Conservation (phyloP, 768 basidiomycete genomes). For the Suillus placidus region DNA sequence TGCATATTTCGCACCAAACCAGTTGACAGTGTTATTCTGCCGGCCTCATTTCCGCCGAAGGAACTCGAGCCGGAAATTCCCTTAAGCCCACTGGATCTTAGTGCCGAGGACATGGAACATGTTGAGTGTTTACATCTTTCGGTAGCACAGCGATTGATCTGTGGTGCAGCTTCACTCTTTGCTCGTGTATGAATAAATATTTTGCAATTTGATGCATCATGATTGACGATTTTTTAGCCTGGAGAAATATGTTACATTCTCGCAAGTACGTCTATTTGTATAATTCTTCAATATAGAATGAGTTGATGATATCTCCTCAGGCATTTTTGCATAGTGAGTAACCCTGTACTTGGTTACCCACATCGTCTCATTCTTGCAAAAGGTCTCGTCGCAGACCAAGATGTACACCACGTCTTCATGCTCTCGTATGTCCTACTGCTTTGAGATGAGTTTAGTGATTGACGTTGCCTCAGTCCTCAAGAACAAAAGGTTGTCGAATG, state of each 20-base stretch:
- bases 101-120: conserved; percentile 49
- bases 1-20: conserved; percentile 48
- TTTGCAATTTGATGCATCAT: not conserved
- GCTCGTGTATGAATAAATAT: conserved; percentile 48
- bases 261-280: conserved; percentile 21
- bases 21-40: conserved; percentile 44
- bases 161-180: conserved; percentile 53
- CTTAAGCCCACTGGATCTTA: conserved; percentile 34
- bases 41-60: conserved; percentile 54
- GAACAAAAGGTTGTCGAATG: conserved; percentile 64
- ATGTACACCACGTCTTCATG: conserved; percentile 31
- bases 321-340: conserved; percentile 25
- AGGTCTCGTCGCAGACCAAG: conserved; percentile 28
- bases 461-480: conserved; percentile 31
- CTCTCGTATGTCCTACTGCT: conserved; percentile 20
- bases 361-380: not conserved
- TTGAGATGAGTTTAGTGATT: conserved; percentile 20
- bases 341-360: not conserved
- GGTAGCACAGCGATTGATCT: not conserved
- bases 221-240: conserved; percentile 47
- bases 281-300: not conserved
- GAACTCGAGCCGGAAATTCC: conserved; percentile 20
- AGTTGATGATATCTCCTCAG: conserved; percentile 10
- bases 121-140: conserved; percentile 28
- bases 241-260: conserved; percentile 34